These are phyloP conservation scores for Fusarium globosum DNA, from an alignment of 2,329 filamentous ascomycete genomes.

Conservation along the genomic window DNA sequence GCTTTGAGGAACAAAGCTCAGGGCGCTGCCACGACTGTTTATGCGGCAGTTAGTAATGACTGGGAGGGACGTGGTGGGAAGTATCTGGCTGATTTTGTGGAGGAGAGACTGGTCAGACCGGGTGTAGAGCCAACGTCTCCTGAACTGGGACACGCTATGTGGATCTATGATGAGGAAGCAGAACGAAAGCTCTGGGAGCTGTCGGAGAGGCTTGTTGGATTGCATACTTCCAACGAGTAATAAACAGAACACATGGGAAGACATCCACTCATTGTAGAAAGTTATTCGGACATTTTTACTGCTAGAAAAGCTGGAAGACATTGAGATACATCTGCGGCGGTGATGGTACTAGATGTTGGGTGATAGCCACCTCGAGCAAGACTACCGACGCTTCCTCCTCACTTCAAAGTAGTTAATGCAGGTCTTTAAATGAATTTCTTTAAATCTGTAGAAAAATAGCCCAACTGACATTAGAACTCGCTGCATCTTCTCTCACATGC, in stretches of 20 bases:
- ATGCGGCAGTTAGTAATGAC: not conserved
- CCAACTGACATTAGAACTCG: fast-evolving
- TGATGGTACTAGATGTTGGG: fast-evolving
- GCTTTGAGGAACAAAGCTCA: not conserved
- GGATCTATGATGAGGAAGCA: conserved; percentile 1
- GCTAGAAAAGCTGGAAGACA: not conserved
- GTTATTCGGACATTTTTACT: fast-evolving
- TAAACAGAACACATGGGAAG: fast-evolving
- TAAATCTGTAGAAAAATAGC: fast-evolving
- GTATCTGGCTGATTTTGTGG: conserved; percentile 1
- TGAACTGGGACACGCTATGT: not conserved
- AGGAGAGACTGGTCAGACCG: not conserved
- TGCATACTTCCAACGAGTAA: not conserved
- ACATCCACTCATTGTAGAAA: fast-evolving
- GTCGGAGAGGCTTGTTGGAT: not conserved
- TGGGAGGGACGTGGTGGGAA: conserved; percentile 18
- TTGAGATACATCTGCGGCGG: fast-evolving
- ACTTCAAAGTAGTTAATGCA: fast-evolving
- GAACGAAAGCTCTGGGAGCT: not conserved
- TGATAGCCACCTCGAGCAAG: not conserved
- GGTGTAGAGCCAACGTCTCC: not conserved
- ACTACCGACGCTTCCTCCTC: fast-evolving
- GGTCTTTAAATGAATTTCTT: fast-evolving
- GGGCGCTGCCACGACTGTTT: conserved; percentile 11
- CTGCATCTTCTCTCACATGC: not conserved